Conservation (phyloP, 345 rosid species). For the Kandelia obovata region DNA sequence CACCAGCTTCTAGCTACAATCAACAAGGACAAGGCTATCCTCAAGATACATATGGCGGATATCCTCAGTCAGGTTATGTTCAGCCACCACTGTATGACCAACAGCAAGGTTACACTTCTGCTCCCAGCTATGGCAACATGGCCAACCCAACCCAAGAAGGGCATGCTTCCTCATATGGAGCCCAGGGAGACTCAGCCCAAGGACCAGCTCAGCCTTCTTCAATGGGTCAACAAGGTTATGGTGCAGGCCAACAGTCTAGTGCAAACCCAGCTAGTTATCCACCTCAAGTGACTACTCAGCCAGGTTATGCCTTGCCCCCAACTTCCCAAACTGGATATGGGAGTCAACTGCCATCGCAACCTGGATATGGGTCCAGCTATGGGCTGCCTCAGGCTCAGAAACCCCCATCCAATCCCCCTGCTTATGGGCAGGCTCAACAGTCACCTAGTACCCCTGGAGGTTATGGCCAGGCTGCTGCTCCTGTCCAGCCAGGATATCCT, state of each 20-base stretch:
- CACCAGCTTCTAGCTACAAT: conserved; percentile 59
- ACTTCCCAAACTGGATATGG: conserved; percentile 76
- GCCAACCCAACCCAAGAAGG: conserved; percentile 69
- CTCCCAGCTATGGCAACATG: conserved; percentile 48
- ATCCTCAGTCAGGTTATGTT: conserved; percentile 73
- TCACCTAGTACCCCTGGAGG: conserved; percentile 71
- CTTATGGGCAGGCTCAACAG: conserved; percentile 80
- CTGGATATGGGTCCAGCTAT: conserved; percentile 70
- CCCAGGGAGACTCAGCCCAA: conserved; percentile 69
- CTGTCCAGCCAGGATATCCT: conserved; percentile 59
- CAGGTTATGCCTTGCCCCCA: conserved; percentile 67
- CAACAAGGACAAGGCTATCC: conserved; percentile 77
- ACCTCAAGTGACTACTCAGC: conserved; percentile 50
- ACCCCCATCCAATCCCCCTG: conserved; percentile 51
- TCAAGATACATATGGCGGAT: conserved; percentile 86
- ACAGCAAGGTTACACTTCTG: conserved; percentile 61
- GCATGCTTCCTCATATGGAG: conserved; percentile 46
- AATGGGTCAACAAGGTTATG: conserved; percentile 54
- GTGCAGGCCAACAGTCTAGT: conserved; percentile 55
- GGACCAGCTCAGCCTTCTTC: conserved; percentile 53
- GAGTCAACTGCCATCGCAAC: conserved; percentile 49
- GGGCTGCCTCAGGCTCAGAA: conserved; percentile 70
- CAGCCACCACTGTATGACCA: conserved; percentile 69
- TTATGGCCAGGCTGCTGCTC: conserved; percentile 54
- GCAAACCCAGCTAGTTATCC: conserved; percentile 48